A percentile compares a stretch with the other conserved stretches of the same genome.
These are phyloP conservation scores for Byssothecium circinans DNA, from an alignment of 2,329 filamentous ascomycete genomes.

Conservation along the genomic window DNA sequence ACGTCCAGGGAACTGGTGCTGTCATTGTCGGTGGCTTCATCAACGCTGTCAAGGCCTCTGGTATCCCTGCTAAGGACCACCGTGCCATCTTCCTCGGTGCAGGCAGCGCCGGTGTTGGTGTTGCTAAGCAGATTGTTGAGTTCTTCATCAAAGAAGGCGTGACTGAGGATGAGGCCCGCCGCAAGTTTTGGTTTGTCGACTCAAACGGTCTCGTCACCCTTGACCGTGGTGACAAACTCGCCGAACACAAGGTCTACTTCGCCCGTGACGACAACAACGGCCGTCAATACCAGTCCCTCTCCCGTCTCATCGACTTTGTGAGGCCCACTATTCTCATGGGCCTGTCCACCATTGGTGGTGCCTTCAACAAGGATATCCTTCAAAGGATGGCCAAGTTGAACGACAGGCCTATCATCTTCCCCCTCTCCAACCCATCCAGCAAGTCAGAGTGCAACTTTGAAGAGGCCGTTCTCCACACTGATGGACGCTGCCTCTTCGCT, in stretches of 20 bases:
- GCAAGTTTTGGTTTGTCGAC: constrained; percentile 97
- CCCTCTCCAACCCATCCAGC: constrained; percentile 90
- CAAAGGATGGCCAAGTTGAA: constrained; percentile 62
- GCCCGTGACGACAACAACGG: constrained; percentile 66
- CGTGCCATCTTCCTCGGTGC: constrained; percentile 95
- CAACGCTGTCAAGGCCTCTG: constrained; percentile 78
- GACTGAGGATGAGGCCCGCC: constrained; percentile 80
- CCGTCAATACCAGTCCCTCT: constrained; percentile 72
- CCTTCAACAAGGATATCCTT: constrained; percentile 87
- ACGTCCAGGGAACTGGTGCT: constrained; percentile 95
- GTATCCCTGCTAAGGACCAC: constrained; percentile 84
- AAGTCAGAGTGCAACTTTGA: constrained; percentile 99
- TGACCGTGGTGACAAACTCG: constrained; percentile 90
- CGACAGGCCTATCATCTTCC: constrained; percentile 77
- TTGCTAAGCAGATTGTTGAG: constrained; percentile 96
- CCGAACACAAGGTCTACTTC: constrained; percentile 79
- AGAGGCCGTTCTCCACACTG: constrained; percentile 86
- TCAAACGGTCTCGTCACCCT: constrained; percentile 92
- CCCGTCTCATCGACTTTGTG: constrained; percentile 91
- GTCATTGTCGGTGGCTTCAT: constrained; percentile 86
- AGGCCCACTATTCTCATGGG: constrained; percentile 94
- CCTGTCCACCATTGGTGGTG: constrained; percentile 88
- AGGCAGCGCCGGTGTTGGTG: constrained; percentile 92
- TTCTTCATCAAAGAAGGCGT: constrained; percentile 94
- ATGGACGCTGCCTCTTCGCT: constrained; percentile 89